A percentile compares a stretch with the other conserved stretches of the same genome.
These are phyloP conservation scores for Lycium ferocissimum DNA, from an alignment of 257 asterid genomes.

Conservation along the genomic window DNA sequence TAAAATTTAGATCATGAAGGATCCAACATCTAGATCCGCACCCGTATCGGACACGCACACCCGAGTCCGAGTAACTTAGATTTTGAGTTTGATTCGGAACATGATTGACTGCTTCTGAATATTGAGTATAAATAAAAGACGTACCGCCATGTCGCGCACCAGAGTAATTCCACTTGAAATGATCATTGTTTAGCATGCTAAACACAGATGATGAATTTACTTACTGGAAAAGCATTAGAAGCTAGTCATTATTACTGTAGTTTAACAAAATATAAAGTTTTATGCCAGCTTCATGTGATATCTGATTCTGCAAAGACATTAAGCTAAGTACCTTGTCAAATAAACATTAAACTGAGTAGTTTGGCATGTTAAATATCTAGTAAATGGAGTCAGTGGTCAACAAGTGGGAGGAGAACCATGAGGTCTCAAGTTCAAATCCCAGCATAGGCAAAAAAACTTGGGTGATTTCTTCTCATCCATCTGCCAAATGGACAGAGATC, in stretches of 20 bases:
- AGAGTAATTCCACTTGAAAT: constrained; percentile 10
- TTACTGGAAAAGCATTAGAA: background rate
- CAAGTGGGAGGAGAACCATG: background rate
- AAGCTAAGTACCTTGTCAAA: background rate
- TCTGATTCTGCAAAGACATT: background rate
- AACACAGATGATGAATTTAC: background rate
- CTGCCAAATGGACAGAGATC: background rate
- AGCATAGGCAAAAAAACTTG: background rate
- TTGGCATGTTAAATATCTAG: background rate
- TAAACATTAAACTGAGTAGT: background rate
- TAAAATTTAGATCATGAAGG: no score
- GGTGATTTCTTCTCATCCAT: background rate
- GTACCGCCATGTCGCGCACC: background rate
- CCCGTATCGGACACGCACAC: no score
- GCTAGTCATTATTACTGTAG: background rate
- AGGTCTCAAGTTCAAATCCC: background rate
- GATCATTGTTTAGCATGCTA: background rate
- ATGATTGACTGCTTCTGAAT: constrained; percentile 6
- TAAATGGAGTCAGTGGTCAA: background rate
- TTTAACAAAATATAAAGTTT: background rate
- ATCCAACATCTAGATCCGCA: no score
- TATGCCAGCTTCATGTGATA: background rate
- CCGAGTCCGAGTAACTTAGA: no score
- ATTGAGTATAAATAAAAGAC: background rate
- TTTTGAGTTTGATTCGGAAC: background rate